Evolutionary conservation across 805 yeast genomes (phyloP).

Genomic region (Starmerella lactis-condensi): DNA sequence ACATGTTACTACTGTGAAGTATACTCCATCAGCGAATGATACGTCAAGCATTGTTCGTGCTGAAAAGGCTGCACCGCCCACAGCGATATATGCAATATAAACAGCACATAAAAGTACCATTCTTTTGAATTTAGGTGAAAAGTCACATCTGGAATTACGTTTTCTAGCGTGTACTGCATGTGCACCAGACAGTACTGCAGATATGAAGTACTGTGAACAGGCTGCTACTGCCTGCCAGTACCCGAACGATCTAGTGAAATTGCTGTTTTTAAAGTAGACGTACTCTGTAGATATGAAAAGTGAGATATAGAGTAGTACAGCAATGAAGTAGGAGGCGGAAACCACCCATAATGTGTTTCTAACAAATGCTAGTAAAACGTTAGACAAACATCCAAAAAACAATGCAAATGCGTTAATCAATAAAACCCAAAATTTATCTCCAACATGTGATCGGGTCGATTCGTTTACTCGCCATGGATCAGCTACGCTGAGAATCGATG

Average conservation of each 20-base stretch:
- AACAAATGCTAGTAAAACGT: constrained; percentile 39
- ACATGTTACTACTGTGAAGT: constrained; percentile 53
- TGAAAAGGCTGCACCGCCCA: constrained; percentile 48
- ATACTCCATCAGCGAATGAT: constrained; percentile 48
- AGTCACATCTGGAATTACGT: constrained; percentile 36
- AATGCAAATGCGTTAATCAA: constrained; percentile 46
- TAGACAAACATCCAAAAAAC: constrained; percentile 47
- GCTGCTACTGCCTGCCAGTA: constrained; percentile 67
- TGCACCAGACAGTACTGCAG: constrained; percentile 18
- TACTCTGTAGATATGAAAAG: constrained; percentile 28
- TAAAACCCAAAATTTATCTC: constrained; percentile 25
- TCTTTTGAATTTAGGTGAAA: constrained; percentile 48
- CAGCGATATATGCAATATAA: constrained; percentile 47
- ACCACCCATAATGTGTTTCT: constrained; percentile 44
- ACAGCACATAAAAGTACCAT: constrained; percentile 54
- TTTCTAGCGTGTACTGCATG: constrained; percentile 36
- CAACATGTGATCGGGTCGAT: too few relatives aligned
- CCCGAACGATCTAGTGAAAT: constrained; percentile 35
- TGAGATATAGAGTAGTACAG: constrained; percentile 34
- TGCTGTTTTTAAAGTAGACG: constrained; percentile 17
- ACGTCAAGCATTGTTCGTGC: constrained; percentile 25
- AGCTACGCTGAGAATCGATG: constrained; percentile 10
- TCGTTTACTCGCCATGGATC: constrained; percentile 12
- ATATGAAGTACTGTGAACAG: constrained; percentile 38
- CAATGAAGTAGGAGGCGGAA: constrained; percentile 39